phyloP scores from a whole-genome alignment of 2,329 filamentous ascomycete species.

The Penicillium sp. region DNA sequence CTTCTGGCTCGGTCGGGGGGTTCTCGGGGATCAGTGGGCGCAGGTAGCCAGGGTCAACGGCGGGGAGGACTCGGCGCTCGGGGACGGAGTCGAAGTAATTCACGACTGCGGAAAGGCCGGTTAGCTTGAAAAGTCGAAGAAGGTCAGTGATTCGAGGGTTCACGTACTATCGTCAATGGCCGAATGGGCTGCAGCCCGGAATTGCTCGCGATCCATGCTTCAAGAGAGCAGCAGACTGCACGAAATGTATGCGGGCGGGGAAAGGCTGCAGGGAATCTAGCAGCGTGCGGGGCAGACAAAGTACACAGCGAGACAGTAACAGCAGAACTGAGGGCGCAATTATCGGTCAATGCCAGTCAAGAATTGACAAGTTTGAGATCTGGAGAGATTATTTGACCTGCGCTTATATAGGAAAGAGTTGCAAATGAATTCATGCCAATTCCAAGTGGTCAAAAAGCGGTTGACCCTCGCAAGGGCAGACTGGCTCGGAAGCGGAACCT shows the following conservation, averaged over 20 bases:
- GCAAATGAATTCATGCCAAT: background rate
- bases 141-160: background rate
- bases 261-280: background rate
- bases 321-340: too few relatives aligned
- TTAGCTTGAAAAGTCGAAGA: background rate
- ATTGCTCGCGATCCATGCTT: slow-evolving; percentile 76
- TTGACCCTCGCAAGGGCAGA: background rate
- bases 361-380: background rate
- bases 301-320: background rate
- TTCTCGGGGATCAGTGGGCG: slow-evolving; percentile 72
- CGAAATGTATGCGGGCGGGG: background rate
- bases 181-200: slow-evolving; percentile 72
- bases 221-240: background rate
- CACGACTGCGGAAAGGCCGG: slow-evolving; percentile 59
- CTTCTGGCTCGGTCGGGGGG: slow-evolving; percentile 66
- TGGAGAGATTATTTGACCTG: too few relatives aligned
- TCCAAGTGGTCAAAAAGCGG: background rate
- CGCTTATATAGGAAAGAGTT: background rate
- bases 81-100: slow-evolving; percentile 78
- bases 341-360: background rate
- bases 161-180: slow-evolving; percentile 79
- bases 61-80: slow-evolving; percentile 70
- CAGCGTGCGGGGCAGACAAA: background rate
- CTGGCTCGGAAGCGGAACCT: slow-evolving; percentile 1
- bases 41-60: slow-evolving; percentile 82